Conservation (phyloP, 2,329 filamentous ascomycete species). For the Diplodia sapinea region DNA sequence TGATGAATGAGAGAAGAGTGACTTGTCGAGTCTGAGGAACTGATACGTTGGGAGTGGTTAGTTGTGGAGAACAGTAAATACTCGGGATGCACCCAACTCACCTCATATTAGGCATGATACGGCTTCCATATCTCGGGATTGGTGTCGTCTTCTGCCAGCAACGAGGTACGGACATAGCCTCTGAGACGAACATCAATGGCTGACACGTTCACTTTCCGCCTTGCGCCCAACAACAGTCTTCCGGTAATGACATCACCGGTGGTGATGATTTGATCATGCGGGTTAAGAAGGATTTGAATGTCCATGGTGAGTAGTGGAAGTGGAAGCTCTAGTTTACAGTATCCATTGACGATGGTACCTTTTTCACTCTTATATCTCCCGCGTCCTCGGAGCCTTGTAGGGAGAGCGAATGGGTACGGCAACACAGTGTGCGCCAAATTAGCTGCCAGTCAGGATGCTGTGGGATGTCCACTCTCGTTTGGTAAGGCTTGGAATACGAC, state of each 20-base stretch:
- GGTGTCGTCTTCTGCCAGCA: not conserved
- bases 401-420: not conserved
- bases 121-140: slow-evolving; percentile 9
- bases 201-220: not conserved
- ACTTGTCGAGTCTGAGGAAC: slow-evolving; percentile 9
- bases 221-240: not conserved
- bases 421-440: not conserved
- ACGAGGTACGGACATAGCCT: slow-evolving; percentile 7
- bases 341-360: not conserved
- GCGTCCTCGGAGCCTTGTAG: not conserved
- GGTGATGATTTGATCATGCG: slow-evolving; percentile 4
- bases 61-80: not conserved
- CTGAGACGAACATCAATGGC: slow-evolving; percentile 2
- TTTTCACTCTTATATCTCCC: not conserved
- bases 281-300: slow-evolving; percentile 9
- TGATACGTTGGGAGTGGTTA: not conserved
- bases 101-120: slow-evolving; percentile 16
- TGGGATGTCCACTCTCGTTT: slow-evolving; percentile 9
- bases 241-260: slow-evolving; percentile 12
- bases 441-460: not conserved
- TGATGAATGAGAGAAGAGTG: not conserved
- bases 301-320: slow-evolving; percentile 1
- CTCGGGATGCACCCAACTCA: not conserved
- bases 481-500: slow-evolving; percentile 13
- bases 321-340: not conserved